Conservation (phyloP, 2,329 filamentous ascomycete genomes). For the Nemania serpens region DNA sequence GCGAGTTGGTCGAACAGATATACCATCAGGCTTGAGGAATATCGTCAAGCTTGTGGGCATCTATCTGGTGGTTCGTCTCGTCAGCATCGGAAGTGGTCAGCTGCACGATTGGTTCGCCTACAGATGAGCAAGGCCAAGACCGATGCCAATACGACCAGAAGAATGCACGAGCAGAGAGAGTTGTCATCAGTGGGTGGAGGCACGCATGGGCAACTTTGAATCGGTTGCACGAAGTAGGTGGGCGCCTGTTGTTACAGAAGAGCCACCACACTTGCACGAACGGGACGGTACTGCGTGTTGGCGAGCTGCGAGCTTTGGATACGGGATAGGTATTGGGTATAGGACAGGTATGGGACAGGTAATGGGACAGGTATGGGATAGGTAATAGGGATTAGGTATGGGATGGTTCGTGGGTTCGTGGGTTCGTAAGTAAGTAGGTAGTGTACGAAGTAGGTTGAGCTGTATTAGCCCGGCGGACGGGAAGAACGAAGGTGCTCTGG, state of each 20-base stretch:
- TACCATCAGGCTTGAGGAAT: neutral
- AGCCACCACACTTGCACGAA: neutral
- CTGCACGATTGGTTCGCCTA: slow-evolving; percentile 20
- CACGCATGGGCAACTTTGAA: too few relatives aligned
- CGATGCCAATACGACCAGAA: neutral
- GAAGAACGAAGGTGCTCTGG: slow-evolving; percentile 19
- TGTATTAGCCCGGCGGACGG: slow-evolving; percentile 24
- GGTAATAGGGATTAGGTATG: too few relatives aligned
- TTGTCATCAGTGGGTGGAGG: neutral
- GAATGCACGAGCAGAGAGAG: neutral
- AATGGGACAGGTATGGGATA: too few relatives aligned
- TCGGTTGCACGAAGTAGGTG: neutral
- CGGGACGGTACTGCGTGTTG: neutral
- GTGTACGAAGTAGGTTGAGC: slow-evolving; percentile 2
- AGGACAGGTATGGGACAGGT: too few relatives aligned
- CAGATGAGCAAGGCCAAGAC: slow-evolving; percentile 2
- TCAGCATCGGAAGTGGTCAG: slow-evolving; percentile 9
- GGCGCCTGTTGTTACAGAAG: neutral
- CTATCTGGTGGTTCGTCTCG: neutral
- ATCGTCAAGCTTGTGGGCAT: neutral
- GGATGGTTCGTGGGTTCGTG: too few relatives aligned
- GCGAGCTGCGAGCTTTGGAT: neutral
- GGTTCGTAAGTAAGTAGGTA: too few relatives aligned
- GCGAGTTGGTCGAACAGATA: slow-evolving; percentile 1
- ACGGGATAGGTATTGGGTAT: too few relatives aligned